Percentiles rank a stretch among this genome's conserved stretches.
These are phyloP conservation scores for Aspergillus uvarum DNA, from an alignment of 2,329 filamentous ascomycete genomes.

Conservation along the genomic window DNA sequence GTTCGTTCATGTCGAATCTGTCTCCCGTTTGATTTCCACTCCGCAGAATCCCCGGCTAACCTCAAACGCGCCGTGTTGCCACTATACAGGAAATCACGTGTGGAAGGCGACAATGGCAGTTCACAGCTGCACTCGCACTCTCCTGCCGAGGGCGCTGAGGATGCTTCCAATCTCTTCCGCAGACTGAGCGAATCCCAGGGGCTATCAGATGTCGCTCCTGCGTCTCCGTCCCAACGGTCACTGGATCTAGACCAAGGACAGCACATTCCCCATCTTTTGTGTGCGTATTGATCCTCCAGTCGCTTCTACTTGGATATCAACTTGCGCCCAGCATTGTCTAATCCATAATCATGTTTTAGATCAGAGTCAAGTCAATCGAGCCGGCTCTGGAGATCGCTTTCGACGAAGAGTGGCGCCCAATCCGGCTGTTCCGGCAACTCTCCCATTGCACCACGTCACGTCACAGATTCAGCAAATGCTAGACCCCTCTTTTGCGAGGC, in stretches of 20 bases:
- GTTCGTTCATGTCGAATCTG: constrained; percentile 32
- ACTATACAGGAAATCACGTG: constrained; percentile 39
- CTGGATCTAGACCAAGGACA: constrained; percentile 51
- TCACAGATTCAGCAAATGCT: constrained; percentile 39
- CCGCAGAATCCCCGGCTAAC: constrained; percentile 14
- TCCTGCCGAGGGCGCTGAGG: constrained; percentile 36
- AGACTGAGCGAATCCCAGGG: constrained; percentile 30
- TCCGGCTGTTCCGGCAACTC: constrained; percentile 40
- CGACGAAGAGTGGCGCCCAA: constrained; percentile 47
- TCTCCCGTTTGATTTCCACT: constrained; percentile 9
- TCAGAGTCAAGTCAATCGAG: constrained; percentile 43
- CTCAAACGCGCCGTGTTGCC: constrained; percentile 9
- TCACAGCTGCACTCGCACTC: constrained; percentile 30
- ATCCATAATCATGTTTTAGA: constrained; percentile 21
- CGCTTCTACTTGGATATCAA: not conserved
- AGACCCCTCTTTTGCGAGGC: constrained; percentile 50
- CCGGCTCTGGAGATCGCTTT: constrained; percentile 48
- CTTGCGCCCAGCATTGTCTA: constrained; percentile 5
- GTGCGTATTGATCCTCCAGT: constrained; percentile 45
- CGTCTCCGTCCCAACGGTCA: constrained; percentile 47
- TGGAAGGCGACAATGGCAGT: constrained; percentile 39
- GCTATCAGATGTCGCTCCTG: constrained; percentile 33
- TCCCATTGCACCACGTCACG: constrained; percentile 38
- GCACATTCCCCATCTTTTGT: constrained; percentile 64
- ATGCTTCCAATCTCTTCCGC: constrained; percentile 29